phyloP scores from a whole-genome alignment of 352 stramenopile species.

The Globisporangium recalcitrans region DNA sequence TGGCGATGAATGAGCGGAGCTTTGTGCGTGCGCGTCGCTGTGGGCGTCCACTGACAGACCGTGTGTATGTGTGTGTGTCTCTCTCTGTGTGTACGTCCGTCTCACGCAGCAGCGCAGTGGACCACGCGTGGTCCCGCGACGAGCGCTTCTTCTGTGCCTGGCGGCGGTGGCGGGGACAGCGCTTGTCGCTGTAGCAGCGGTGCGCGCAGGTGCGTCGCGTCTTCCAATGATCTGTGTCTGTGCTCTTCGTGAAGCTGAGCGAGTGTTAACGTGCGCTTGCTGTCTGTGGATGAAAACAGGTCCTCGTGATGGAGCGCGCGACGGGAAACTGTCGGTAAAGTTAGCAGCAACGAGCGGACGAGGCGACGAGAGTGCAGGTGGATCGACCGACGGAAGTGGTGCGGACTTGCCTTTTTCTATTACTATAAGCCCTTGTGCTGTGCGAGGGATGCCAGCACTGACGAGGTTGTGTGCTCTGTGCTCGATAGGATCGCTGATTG shows the following conservation, averaged over 20 bases:
- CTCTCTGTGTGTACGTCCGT: background rate
- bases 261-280: background rate
- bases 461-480: background rate
- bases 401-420: background rate
- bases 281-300: background rate
- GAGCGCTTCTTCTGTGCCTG: slow-evolving; percentile 10
- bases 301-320: background rate
- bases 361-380: too few relatives aligned
- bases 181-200: slow-evolving; percentile 13
- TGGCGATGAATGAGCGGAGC: background rate
- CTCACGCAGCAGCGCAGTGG: slow-evolving; percentile 6
- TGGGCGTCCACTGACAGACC: background rate
- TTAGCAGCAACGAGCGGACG: background rate
- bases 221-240: background rate
- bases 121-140: slow-evolving; percentile 7
- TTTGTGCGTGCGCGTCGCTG: background rate
- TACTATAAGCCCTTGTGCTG: background rate
- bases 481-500: slow-evolving; percentile 12
- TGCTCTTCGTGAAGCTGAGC: background rate
- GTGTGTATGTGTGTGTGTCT: background rate
- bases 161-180: background rate
- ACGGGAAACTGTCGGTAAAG: background rate
- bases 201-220: background rate
- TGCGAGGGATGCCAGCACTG: background rate
- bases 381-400: slow-evolving; percentile 13